Evolutionary conservation across 1,139 yeast species (phyloP).

Genomic region (Taphrina populina): DNA sequence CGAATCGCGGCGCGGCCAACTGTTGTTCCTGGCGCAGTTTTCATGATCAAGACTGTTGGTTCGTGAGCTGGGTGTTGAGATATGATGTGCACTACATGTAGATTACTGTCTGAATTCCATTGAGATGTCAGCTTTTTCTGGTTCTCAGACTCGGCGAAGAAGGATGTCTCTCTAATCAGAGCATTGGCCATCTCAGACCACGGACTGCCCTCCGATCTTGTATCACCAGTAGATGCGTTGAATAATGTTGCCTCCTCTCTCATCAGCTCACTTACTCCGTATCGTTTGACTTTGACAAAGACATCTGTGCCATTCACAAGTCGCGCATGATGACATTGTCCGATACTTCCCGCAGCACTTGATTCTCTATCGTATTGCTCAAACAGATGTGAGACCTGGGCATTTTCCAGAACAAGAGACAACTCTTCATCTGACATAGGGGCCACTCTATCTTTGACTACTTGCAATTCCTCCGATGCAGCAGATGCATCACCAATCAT

Average conservation of each 20-base stretch:
- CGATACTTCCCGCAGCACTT: conserved; percentile 21
- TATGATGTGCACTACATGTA: conserved; percentile 6
- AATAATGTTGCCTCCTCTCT: conserved; percentile 11
- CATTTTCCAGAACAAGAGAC: conserved; percentile 16
- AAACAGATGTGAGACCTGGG: background rate
- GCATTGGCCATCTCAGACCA: conserved; percentile 9
- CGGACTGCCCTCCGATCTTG: background rate
- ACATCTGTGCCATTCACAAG: conserved; percentile 10
- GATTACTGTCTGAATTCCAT: conserved; percentile 8
- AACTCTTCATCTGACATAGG: conserved; percentile 21
- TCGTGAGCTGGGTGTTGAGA: conserved; percentile 7
- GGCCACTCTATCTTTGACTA: conserved; percentile 10
- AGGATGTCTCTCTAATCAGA: conserved; percentile 16
- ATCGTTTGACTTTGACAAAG: conserved; percentile 22
- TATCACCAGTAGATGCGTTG: conserved; percentile 4
- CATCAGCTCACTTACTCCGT: conserved; percentile 9
- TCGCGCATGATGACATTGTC: conserved; percentile 9
- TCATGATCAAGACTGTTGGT: conserved; percentile 14
- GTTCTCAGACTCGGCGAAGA: conserved; percentile 1
- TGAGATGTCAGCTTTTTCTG: conserved; percentile 8
- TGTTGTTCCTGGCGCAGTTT: conserved; percentile 19
- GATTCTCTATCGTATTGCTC: conserved; percentile 3
- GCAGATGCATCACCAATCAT: conserved; percentile 27
- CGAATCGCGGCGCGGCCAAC: conserved; percentile 16
- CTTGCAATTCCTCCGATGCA: conserved; percentile 2